phyloP scores from a whole-genome alignment of 768 basidiomycete genomes.

The Strobilomyces dryophilus region DNA sequence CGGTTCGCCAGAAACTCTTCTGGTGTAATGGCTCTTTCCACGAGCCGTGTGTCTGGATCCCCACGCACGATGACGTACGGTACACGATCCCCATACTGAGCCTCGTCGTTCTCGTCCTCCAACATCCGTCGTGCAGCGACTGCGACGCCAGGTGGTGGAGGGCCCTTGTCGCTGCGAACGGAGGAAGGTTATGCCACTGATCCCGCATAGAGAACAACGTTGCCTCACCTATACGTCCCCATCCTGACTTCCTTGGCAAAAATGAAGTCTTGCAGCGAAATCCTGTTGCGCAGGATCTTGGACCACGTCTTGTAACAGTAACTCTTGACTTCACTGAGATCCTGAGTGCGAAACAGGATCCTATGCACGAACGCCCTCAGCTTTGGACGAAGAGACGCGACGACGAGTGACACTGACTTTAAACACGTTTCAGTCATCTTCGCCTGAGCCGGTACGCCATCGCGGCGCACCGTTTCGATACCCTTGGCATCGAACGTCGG shows the following conservation, averaged over 20 bases:
- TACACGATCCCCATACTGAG: constrained; percentile 90
- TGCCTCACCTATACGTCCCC: constrained; percentile 81
- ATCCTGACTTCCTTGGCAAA: constrained; percentile 92
- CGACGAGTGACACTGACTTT: constrained; percentile 52
- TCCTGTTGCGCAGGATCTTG: constrained; percentile 75
- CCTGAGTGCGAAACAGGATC: constrained; percentile 84
- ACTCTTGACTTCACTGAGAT: constrained; percentile 84
- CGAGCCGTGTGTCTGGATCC: constrained; percentile 57
- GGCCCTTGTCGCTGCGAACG: constrained; percentile 62
- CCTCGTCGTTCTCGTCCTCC: constrained; percentile 75
- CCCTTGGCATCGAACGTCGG: constrained; percentile 95
- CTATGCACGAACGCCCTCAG: constrained; percentile 38
- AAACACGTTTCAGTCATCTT: constrained; percentile 90
- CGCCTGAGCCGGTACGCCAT: constrained; percentile 84
- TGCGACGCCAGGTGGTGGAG: constrained; percentile 88
- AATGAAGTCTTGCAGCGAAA: constrained; percentile 88
- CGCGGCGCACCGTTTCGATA: constrained; percentile 93
- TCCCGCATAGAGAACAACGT: not conserved
- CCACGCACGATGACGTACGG: constrained; percentile 84
- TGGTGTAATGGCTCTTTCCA: constrained; percentile 74
- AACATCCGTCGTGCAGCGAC: constrained; percentile 76
- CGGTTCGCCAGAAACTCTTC: constrained; percentile 57
- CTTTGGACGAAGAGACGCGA: no score
- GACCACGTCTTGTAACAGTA: constrained; percentile 85
- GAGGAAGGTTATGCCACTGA: not conserved